These are phyloP conservation scores for Ganoderma sp. DNA, from an alignment of 1,284 basidiomycete genomes.

Conservation along the genomic window DNA sequence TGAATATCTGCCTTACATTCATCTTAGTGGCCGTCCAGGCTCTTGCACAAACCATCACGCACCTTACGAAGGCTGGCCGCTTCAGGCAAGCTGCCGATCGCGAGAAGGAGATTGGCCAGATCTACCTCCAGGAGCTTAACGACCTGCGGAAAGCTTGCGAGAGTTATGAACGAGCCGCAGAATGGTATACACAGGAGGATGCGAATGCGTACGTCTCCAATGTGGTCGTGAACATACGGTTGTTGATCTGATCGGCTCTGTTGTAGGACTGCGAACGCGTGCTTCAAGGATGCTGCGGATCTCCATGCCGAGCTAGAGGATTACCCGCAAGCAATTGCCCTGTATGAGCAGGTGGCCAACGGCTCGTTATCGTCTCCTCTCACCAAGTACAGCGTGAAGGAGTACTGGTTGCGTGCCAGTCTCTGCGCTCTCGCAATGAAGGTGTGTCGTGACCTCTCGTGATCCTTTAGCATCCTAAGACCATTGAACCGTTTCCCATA, in stretches of 20 bases:
- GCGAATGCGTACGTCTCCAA: slow-evolving; percentile 81
- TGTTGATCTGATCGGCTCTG: not conserved
- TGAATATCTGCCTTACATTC: not conserved
- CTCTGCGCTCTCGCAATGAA: slow-evolving; percentile 91
- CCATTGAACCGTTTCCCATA: slow-evolving; percentile 41
- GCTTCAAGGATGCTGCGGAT: slow-evolving; percentile 96
- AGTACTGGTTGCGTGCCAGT: slow-evolving; percentile 91
- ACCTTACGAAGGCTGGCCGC: slow-evolving; percentile 84
- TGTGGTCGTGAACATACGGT: slow-evolving; percentile 17
- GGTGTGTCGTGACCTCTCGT: slow-evolving; percentile 53
- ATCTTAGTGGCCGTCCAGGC: slow-evolving; percentile 86
- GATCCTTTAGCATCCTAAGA: not conserved
- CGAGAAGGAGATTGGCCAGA: slow-evolving; percentile 95
- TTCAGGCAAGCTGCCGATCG: slow-evolving; percentile 98
- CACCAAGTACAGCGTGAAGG: slow-evolving; percentile 99
- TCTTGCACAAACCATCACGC: slow-evolving; percentile 84
- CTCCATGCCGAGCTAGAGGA: slow-evolving; percentile 90
- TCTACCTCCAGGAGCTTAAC: slow-evolving; percentile 81
- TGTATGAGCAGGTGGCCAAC: slow-evolving; percentile 90
- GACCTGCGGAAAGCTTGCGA: slow-evolving; percentile 87
- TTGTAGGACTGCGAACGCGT: slow-evolving; percentile 89
- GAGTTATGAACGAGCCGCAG: slow-evolving; percentile 91
- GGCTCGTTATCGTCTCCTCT: slow-evolving; percentile 83
- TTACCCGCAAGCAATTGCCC: slow-evolving; percentile 84
- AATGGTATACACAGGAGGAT: slow-evolving; percentile 98